Base-by-base conservation (phyloP, 768 basidiomycete genomes). In the Tricholoma sp. region DNA sequence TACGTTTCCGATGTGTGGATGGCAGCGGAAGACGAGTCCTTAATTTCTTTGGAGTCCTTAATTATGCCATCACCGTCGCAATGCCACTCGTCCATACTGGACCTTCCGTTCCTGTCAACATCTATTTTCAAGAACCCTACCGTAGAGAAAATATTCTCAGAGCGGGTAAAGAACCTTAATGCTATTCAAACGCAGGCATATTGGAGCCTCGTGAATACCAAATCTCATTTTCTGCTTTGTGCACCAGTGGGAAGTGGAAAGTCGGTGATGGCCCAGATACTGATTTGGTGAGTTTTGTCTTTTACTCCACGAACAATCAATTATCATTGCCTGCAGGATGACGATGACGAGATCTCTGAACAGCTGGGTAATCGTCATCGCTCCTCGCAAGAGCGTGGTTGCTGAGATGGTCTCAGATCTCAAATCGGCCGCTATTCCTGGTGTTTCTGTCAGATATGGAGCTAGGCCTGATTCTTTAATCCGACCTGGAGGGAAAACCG, bases 1-100 rank as follows among this genome's bases (percentile, higher is more conserved):
- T 86, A 84, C 36, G 81, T 91, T 45, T 98, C 94, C 6, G 95
- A 98, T 70, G 80, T 83, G 57, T 99, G 97, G 97, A 76, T 97
- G 61, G 93, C 93, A 2, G 89, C 94, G 1, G 94, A 97, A 63
- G 83, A 91, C 53, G 85, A 88, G 57, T 63, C 86, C 7, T 59
- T 63, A 2, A 75, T 98, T 39, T 69, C 84, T 3, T 68, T 98
- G 39, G 82, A 85, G 1, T 73, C 77, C 4, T 72, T 98, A 29
- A 71, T 84, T 49, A 95, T 98, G 89, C 97, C 97, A 1, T 52
- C 67, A 12, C 64, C 70, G 13, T 81, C 83, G 18, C 70, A 73
- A 51, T 80, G 75, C 50, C 85, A 82, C 63, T 86, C 85, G 0
- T 76, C 82, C 29, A 72, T 87, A 6, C 67, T 94, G 47, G 80